A percentile compares a stretch with the other conserved stretches of the same genome.
These are phyloP conservation scores for Dichotomopilus funicola DNA, from an alignment of 2,329 filamentous ascomycete species.

Conservation along the genomic window DNA sequence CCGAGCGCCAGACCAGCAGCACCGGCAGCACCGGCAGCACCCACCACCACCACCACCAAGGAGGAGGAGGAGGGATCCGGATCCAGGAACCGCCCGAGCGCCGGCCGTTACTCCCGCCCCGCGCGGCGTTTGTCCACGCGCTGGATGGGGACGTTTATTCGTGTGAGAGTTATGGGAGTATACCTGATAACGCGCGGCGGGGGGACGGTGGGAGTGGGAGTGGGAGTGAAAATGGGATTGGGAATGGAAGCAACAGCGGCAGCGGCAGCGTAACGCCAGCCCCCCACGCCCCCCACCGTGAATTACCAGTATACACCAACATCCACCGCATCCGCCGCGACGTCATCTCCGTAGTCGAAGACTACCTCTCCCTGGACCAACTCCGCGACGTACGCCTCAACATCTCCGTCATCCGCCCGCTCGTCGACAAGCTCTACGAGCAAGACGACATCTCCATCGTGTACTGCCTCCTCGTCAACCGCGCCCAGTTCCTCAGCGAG, in stretches of 20 bases:
- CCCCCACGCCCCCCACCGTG: slow-evolving; percentile 27
- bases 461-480: slow-evolving; percentile 77
- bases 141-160: slow-evolving; percentile 42
- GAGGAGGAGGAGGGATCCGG: slow-evolving; percentile 12
- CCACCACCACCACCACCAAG: slow-evolving; percentile 4
- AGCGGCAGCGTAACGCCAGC: background rate
- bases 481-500: slow-evolving; percentile 71
- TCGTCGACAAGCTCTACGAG: slow-evolving; percentile 79
- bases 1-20: background rate
- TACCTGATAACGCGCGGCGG: background rate
- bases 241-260: slow-evolving; percentile 21
- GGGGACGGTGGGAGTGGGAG: background rate
- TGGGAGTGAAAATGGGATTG: slow-evolving; percentile 10
- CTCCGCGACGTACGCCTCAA: slow-evolving; percentile 77
- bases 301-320: slow-evolving; percentile 68
- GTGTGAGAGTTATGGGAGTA: slow-evolving; percentile 29
- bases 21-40: background rate
- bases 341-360: slow-evolving; percentile 56
- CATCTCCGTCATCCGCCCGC: slow-evolving; percentile 67
- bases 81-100: slow-evolving; percentile 23
- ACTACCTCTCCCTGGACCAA: slow-evolving; percentile 64
- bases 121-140: slow-evolving; percentile 31
- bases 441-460: slow-evolving; percentile 75
- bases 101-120: slow-evolving; percentile 29
- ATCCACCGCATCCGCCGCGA: slow-evolving; percentile 66